Conservation (phyloP, 768 basidiomycete species). For the Guyanaporus albipodus region DNA sequence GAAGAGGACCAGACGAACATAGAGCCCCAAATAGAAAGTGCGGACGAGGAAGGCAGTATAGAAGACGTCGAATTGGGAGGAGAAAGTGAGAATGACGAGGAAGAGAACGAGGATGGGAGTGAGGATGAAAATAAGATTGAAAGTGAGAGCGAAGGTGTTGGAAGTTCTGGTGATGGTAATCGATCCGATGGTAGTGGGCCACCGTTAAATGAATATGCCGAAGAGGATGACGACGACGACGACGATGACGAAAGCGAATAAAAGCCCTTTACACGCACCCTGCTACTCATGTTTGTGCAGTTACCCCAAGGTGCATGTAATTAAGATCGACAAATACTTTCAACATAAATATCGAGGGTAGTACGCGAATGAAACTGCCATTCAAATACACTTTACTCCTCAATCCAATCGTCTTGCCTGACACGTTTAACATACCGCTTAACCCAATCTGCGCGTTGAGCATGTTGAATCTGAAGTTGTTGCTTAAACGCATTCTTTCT, state of each 20-base stretch:
- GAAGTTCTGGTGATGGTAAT: conserved; percentile 39
- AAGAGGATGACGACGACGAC: conserved; percentile 55
- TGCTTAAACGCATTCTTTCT: conserved; percentile 31
- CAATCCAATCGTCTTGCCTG: conserved; percentile 62
- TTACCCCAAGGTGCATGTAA: conserved; percentile 2
- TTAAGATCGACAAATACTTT: conserved; percentile 1
- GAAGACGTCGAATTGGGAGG: conserved; percentile 77
- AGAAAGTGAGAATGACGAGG: conserved; percentile 52
- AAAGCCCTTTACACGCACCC: background rate
- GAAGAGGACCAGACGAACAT: conserved; percentile 57
- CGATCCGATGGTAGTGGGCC: conserved; percentile 40
- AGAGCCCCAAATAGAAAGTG: conserved; percentile 59
- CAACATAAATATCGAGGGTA: conserved; percentile 1
- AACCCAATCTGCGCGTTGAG: conserved; percentile 57
- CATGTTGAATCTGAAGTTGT: conserved; percentile 47
- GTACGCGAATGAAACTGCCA: background rate
- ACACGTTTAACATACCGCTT: conserved; percentile 62
- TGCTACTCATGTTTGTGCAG: background rate
- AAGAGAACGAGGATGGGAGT: conserved; percentile 42
- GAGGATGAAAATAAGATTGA: conserved; percentile 42
- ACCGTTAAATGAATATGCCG: conserved; percentile 48
- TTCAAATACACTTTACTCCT: conserved; percentile 41
- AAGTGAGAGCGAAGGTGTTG: conserved; percentile 40
- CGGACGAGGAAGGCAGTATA: conserved; percentile 67
- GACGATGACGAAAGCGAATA: conserved; percentile 53